Conservation (phyloP, 2,329 filamentous ascomycete genomes). For the Neocucurbitaria cava region DNA sequence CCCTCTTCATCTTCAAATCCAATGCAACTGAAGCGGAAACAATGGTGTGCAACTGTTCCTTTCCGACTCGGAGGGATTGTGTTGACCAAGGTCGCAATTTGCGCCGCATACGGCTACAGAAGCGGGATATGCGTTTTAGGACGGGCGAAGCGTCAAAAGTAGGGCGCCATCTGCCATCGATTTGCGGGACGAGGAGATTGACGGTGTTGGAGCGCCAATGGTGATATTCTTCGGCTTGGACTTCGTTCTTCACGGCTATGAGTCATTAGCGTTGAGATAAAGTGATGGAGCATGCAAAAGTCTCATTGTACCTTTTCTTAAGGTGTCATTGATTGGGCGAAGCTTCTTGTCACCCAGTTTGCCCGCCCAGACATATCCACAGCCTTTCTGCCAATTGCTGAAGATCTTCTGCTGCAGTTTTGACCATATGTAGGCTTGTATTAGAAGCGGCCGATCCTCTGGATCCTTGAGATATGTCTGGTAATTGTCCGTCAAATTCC, state of each 20-base stretch:
- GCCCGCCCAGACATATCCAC: constrained; percentile 48
- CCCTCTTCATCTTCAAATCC: constrained; percentile 48
- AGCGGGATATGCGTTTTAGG: constrained; percentile 42
- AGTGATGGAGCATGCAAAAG: neutral
- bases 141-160: constrained; percentile 45
- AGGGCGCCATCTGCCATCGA: constrained; percentile 46
- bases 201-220: constrained; percentile 46
- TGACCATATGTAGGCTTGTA: constrained; percentile 48
- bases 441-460: constrained; percentile 41
- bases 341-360: constrained; percentile 47
- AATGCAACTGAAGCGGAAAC: constrained; percentile 46
- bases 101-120: constrained; percentile 38
- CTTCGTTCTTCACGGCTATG: constrained; percentile 47
- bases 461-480: constrained; percentile 40
- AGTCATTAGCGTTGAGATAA: constrained; percentile 11
- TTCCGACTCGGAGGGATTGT: constrained; percentile 35
- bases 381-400: constrained; percentile 43
- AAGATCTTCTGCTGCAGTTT: constrained; percentile 47
- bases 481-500: constrained; percentile 44
- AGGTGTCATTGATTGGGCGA: constrained; percentile 45
- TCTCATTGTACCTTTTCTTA: constrained; percentile 40
- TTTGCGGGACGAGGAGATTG: constrained; percentile 46
- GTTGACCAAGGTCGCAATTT: constrained; percentile 44
- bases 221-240: constrained; percentile 46
- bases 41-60: constrained; percentile 43